Percentiles rank a stretch among this genome's conserved stretches.
Conservation (phyloP, 805 yeast genomes). For the Wickerhamiella dianesei region DNA sequence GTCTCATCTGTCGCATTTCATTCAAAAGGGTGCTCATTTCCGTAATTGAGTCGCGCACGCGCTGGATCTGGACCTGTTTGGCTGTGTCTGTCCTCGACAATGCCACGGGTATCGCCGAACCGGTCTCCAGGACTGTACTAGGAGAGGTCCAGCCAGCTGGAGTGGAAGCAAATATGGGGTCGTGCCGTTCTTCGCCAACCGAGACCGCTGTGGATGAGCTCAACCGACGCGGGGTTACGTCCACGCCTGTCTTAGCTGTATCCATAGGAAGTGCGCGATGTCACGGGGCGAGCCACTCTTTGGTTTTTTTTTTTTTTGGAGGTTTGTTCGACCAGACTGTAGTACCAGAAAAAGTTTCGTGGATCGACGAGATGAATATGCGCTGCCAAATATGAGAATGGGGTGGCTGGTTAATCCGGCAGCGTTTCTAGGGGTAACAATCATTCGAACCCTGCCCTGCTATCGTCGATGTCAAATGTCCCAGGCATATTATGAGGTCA, state of each 20-base stretch:
- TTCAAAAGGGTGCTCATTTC: conserved; percentile 13
- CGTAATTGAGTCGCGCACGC: conserved; percentile 15
- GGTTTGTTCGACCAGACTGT: too few species aligned
- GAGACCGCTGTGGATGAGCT: neutral
- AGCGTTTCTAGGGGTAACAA: too few species aligned
- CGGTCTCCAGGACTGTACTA: conserved; percentile 14
- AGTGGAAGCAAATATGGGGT: neutral
- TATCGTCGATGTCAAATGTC: too few species aligned
- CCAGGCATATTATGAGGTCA: too few species aligned
- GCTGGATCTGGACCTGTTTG: conserved; percentile 15
- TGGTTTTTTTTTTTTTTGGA: neutral
- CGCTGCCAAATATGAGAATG: neutral
- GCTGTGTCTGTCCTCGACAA: conserved; percentile 6
- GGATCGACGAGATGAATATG: too few species aligned
- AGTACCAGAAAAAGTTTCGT: too few species aligned
- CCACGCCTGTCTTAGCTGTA: neutral
- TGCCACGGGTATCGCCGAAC: conserved; percentile 15
- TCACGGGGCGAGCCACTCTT: neutral
- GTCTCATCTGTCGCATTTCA: conserved; percentile 13
- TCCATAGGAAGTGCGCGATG: too few species aligned
- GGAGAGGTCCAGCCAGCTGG: neutral
- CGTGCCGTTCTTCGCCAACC: neutral
- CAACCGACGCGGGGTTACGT: neutral
- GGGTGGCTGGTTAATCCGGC: neutral
- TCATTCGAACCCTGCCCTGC: too few species aligned